Conservation (phyloP, 805 yeast species). For the Yarrowia keelungensis region DNA sequence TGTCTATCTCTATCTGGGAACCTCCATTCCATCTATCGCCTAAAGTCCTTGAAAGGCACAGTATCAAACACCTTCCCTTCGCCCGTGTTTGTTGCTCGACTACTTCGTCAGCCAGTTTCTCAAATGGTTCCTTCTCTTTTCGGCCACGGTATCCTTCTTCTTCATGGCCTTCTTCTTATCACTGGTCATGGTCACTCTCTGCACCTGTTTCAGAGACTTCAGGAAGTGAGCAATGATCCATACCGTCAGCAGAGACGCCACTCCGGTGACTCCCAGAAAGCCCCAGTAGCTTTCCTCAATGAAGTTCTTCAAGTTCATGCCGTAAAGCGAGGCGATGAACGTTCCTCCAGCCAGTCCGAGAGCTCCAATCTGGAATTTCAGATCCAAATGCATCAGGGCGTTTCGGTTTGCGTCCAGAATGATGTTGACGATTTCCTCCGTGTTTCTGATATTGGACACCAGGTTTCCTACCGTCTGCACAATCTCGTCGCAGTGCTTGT, state of each 20-base stretch:
- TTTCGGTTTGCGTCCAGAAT: constrained; percentile 91
- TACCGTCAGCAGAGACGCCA: constrained; percentile 55
- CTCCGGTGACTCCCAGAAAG: constrained; percentile 65
- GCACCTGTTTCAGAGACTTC: constrained; percentile 64
- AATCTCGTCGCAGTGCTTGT: constrained; percentile 89
- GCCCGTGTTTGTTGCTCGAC: not conserved
- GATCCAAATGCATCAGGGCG: constrained; percentile 83
- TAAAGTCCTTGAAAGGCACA: too few relatives aligned
- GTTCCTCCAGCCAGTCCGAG: constrained; percentile 87
- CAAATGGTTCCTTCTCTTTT: constrained; percentile 17
- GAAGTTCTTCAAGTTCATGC: constrained; percentile 94
- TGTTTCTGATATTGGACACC: constrained; percentile 81
- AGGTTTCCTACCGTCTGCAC: constrained; percentile 89
- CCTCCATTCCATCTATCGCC: too few relatives aligned
- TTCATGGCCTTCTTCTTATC: constrained; percentile 18
- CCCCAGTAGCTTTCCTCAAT: constrained; percentile 83
- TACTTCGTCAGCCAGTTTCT: constrained; percentile 33
- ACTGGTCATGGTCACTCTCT: constrained; percentile 73
- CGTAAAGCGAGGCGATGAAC: constrained; percentile 85
- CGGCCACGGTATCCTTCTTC: constrained; percentile 22
- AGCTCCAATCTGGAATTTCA: constrained; percentile 82
- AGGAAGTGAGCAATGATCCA: constrained; percentile 63
- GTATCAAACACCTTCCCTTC: not conserved
- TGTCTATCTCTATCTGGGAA: not conserved
- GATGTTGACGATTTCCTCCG: constrained; percentile 92